These are phyloP conservation scores for Starmerella geochares DNA, from an alignment of 805 yeast species.

Conservation along the genomic window DNA sequence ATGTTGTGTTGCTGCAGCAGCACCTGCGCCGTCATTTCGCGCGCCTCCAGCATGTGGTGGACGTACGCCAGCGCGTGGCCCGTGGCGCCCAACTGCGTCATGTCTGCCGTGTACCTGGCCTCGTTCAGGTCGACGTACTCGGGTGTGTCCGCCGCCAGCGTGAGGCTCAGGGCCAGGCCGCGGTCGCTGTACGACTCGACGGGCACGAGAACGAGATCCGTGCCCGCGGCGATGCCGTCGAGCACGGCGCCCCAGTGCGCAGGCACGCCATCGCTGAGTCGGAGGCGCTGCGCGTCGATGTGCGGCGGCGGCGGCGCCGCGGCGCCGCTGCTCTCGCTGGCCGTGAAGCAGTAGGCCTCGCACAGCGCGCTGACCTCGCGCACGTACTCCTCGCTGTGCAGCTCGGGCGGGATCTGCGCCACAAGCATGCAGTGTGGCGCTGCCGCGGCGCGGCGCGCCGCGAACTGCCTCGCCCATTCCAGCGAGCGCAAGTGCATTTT, in stretches of 20 bases:
- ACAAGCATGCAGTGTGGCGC: slow-evolving; percentile 18
- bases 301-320: not conserved
- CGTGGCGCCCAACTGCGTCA: slow-evolving; percentile 25
- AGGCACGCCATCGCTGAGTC: slow-evolving; percentile 8
- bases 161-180: slow-evolving; percentile 34
- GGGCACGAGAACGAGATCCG: slow-evolving; percentile 32
- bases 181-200: slow-evolving; percentile 30
- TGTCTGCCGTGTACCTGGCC: slow-evolving; percentile 28
- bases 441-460: slow-evolving; percentile 5
- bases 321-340: not conserved
- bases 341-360: slow-evolving; percentile 15
- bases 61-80: slow-evolving; percentile 34
- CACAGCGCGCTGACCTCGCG: slow-evolving; percentile 14
- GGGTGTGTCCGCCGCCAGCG: slow-evolving; percentile 23
- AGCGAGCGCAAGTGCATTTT: slow-evolving; percentile 33
- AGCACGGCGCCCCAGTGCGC: slow-evolving; percentile 25
- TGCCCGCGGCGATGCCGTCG: slow-evolving; percentile 28
- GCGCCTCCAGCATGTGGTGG: slow-evolving; percentile 36
- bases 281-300: slow-evolving; percentile 10
- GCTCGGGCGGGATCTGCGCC: slow-evolving; percentile 31
- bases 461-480: slow-evolving; percentile 29
- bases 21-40: slow-evolving; percentile 38
- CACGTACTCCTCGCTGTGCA: slow-evolving; percentile 19
- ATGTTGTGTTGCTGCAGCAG: slow-evolving; percentile 35
- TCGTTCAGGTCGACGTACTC: slow-evolving; percentile 31